phyloP scores from a whole-genome alignment of 805 yeast species.

The Pichia insulana region DNA sequence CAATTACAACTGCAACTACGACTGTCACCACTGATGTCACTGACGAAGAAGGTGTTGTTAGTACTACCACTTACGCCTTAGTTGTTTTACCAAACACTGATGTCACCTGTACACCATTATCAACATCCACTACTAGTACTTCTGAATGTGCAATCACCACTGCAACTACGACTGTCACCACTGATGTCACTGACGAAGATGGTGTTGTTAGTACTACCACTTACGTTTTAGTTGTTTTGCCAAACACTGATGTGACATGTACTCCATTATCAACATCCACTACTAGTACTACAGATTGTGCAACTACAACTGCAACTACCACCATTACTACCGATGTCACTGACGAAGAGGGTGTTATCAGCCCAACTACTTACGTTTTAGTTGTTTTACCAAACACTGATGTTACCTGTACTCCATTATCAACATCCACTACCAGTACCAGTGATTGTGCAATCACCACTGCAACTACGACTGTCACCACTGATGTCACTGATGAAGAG shows the following conservation, averaged over 20 bases:
- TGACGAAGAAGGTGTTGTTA: constrained; percentile 2
- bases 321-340: constrained; percentile 1
- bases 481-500: constrained; percentile 1
- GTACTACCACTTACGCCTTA: constrained; percentile 1
- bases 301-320: neutral
- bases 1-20: neutral
- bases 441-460: neutral
- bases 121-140: neutral
- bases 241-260: constrained; percentile 1
- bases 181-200: neutral
- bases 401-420: neutral
- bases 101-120: neutral
- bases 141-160: neutral
- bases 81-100: neutral
- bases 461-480: constrained; percentile 1
- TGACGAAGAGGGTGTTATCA: neutral
- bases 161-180: neutral
- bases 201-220: neutral
- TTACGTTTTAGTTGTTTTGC: constrained; percentile 1
- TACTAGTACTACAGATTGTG: neutral
- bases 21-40: neutral
- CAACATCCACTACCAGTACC: neutral
- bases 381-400: neutral
- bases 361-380: constrained; percentile 3
- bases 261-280: neutral